Evolutionary conservation across 2,329 filamentous ascomycete species (phyloP), one percentile per base, ranked within the genome.

Genomic region (Orbilia blumenaviensis): DNA sequence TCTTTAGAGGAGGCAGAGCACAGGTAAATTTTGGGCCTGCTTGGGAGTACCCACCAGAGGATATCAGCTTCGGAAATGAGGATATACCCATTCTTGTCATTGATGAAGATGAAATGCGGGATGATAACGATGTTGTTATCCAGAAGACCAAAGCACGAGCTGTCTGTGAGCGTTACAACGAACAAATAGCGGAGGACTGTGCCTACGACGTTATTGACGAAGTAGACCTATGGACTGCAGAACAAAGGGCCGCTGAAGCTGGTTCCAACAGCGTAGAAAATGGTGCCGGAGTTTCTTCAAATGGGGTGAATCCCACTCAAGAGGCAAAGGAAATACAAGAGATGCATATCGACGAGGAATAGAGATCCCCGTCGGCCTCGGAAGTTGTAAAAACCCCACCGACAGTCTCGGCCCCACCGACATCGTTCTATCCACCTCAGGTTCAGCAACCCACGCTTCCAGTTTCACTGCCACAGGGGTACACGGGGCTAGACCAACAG

Each of bases 201-300:
- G 88, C 97, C 29, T 97, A 93, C 82, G 95, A 99, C 82, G 88
- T 99, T 63, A 87, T 98, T 32, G 95, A 99, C 81, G 95, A 99
- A 83, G 92, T 96, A 56, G 93, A 96, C 84, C 95, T 92, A 84
- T 96, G 89, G 90, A 86, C 90, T 82, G 88, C 92, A 81, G 92
- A 93, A 25, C 64, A 76, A 52, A 69, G 61, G 23, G 72, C 72
- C 10, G 72, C 64, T 3, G 58, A 52, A 46, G 21, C 64, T 23
- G 64, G 38, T 36, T 14, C 50, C 0, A 52, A 18, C 9, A 44
- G 14, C 12, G 25, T 12, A 1, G 58, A 23, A 4, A 66, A 46
- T n/a, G 72, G 64, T 7, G 25, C 41, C 12, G 64, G 64, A 9
- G 12, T 5, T 7, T 27, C 48, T 14, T 5, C 32, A 4, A 58